These are phyloP conservation scores for Psophocarpus tetragonolobus DNA, from an alignment of 306 rosid species.

Conservation along the genomic window DNA sequence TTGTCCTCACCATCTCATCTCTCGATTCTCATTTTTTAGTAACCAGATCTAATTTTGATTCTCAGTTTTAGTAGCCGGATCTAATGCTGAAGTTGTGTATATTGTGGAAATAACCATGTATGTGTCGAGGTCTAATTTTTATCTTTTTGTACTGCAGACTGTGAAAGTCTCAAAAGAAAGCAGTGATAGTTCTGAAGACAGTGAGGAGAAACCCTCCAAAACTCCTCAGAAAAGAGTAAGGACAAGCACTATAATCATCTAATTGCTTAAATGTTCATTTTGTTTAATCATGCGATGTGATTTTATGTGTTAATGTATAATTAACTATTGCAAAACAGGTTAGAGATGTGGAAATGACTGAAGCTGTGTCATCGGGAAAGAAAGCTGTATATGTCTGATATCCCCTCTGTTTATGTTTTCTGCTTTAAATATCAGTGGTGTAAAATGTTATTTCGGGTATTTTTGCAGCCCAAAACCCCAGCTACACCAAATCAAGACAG, in stretches of 20 bases:
- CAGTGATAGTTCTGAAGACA: conserved; percentile 38
- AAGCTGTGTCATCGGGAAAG: conserved; percentile 52
- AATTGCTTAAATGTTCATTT: not conserved
- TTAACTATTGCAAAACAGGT: conserved; percentile 28
- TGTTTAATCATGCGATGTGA: not conserved
- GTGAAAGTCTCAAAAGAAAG: conserved; percentile 23
- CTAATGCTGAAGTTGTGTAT: not conserved
- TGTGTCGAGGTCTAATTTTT: not conserved
- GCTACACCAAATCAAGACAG: conserved; percentile 42
- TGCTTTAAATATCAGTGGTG: not conserved
- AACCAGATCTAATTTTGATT: not conserved
- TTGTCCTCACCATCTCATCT: not conserved
- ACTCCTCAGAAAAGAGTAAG: conserved; percentile 58
- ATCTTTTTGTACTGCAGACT: conserved; percentile 21
- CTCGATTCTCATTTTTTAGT: not conserved
- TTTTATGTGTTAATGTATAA: not conserved
- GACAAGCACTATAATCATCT: not conserved
- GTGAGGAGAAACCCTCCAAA: conserved; percentile 44
- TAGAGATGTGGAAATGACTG: conserved; percentile 70
- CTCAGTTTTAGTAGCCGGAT: not conserved
- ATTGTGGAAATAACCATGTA: not conserved
- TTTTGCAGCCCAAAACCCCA: conserved; percentile 72
- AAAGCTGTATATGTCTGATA: conserved; percentile 42
- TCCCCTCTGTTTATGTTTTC: not conserved
- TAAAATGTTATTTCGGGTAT: not conserved